Conservation (phyloP, 2,329 filamentous ascomycete species). For the Pseudogymnoascus pannorum region DNA sequence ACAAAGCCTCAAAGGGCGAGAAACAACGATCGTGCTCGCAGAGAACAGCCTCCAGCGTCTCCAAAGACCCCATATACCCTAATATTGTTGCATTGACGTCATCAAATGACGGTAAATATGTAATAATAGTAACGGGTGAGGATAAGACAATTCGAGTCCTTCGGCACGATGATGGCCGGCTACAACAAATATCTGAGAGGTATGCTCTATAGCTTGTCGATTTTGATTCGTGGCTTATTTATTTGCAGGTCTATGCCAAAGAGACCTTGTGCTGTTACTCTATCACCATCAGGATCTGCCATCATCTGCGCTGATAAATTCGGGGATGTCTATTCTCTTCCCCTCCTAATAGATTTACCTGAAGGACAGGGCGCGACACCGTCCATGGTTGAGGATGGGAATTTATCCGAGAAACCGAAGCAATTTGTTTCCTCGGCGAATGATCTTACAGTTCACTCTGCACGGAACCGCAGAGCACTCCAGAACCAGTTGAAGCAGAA, state of each 20-base stretch:
- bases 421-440: constrained; percentile 46
- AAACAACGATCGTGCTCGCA: constrained; percentile 17
- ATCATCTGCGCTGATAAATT: constrained; percentile 92
- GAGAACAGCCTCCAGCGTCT: constrained; percentile 23
- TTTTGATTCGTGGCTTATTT: constrained; percentile 24
- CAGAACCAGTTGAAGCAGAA: constrained; percentile 48
- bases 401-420: constrained; percentile 16
- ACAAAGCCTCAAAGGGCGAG: background rate
- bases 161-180: constrained; percentile 52
- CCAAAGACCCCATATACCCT: constrained; percentile 50
- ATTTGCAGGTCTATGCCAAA: constrained; percentile 71
- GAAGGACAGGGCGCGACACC: constrained; percentile 15
- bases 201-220: constrained; percentile 13
- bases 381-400: background rate
- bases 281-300: constrained; percentile 61
- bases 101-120: constrained; percentile 56
- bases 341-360: constrained; percentile 45
- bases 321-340: constrained; percentile 87
- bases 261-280: constrained; percentile 67
- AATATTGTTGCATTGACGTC: constrained; percentile 63
- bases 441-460: constrained; percentile 55
- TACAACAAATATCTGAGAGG: constrained; percentile 46
- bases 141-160: constrained; percentile 90
- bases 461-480: constrained; percentile 54
- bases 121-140: constrained; percentile 76